Conservation (phyloP, 371 early-diverging fungal species). For the Lichtheimia hyalospora region DNA sequence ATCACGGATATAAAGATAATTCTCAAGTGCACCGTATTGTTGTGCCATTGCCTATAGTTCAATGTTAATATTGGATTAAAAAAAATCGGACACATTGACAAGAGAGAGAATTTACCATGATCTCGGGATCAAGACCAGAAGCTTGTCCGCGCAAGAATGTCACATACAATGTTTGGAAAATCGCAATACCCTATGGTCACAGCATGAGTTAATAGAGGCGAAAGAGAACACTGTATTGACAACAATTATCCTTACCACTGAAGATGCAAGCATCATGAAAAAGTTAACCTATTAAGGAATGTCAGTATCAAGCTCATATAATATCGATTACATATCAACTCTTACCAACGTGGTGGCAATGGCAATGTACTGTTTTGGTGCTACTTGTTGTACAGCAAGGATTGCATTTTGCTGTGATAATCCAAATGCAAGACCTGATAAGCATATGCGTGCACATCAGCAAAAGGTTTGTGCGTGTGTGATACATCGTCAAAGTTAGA, state of each 20-base stretch:
- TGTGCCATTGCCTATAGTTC: conserved; percentile 16
- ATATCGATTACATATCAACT: not conserved
- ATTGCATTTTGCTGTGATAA: conserved; percentile 61
- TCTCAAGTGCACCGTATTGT: conserved; percentile 28
- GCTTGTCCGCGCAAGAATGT: conserved; percentile 20
- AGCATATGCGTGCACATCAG: not conserved
- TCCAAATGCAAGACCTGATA: conserved; percentile 52
- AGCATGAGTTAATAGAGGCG: not conserved
- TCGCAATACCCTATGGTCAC: conserved; percentile 27
- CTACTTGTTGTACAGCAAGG: conserved; percentile 56
- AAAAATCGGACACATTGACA: too few relatives aligned
- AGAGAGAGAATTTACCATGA: not conserved
- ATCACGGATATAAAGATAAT: conserved; percentile 27
- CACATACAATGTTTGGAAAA: conserved; percentile 28
- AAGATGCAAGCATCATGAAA: conserved; percentile 39
- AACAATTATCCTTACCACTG: conserved; percentile 14
- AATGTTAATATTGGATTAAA: not conserved
- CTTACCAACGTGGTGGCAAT: conserved; percentile 47
- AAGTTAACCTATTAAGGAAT: conserved; percentile 29
- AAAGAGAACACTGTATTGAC: not conserved
- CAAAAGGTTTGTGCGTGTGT: too few relatives aligned
- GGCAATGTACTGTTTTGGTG: conserved; percentile 56
- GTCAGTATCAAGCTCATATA: not conserved
- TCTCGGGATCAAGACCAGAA: not conserved
- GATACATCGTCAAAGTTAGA: not conserved